phyloP scores from a whole-genome alignment of 2,329 filamentous ascomycete genomes.

The Aureobasidium zeae region DNA sequence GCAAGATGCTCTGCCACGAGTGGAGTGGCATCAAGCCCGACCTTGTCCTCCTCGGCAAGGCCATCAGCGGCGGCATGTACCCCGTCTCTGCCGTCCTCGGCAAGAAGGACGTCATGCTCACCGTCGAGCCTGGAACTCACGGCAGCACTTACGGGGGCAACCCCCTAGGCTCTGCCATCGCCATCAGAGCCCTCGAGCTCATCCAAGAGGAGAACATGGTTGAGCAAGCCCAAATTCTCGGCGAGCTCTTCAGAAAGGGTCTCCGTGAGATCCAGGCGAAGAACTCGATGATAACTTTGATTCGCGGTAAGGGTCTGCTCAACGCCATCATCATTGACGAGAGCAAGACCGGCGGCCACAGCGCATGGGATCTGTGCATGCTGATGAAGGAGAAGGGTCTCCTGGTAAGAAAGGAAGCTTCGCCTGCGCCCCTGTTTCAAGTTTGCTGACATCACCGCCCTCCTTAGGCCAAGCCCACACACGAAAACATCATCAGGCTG shows the following conservation, averaged over 20 bases:
- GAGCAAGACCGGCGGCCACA: slow-evolving; percentile 69
- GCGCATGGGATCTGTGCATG: slow-evolving; percentile 94
- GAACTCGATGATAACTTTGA: slow-evolving; percentile 67
- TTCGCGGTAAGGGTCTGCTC: slow-evolving; percentile 86
- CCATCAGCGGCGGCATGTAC: slow-evolving; percentile 97
- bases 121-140: slow-evolving; percentile 91
- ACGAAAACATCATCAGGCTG: slow-evolving; percentile 96
- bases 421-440: no score
- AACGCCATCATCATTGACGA: slow-evolving; percentile 97
- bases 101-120: slow-evolving; percentile 86
- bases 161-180: slow-evolving; percentile 87
- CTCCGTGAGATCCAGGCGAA: slow-evolving; percentile 56
- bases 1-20: slow-evolving; percentile 85
- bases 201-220: slow-evolving; percentile 87
- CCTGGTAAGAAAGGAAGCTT: slow-evolving; percentile 53
- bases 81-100: slow-evolving; percentile 91
- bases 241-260: slow-evolving; percentile 72
- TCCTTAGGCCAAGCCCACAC: slow-evolving; percentile 98
- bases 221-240: slow-evolving; percentile 69
- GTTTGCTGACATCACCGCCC: slow-evolving; percentile 25
- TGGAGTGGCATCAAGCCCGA: slow-evolving; percentile 95
- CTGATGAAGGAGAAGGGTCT: slow-evolving; percentile 91
- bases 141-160: slow-evolving; percentile 98
- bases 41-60: slow-evolving; percentile 89
- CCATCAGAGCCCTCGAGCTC: slow-evolving; percentile 87